Percentiles rank a stretch among this genome's conserved stretches.
Evolutionary conservation across 2,329 filamentous ascomycete genomes (phyloP).

Genomic region (Monosporascus sp.): DNA sequence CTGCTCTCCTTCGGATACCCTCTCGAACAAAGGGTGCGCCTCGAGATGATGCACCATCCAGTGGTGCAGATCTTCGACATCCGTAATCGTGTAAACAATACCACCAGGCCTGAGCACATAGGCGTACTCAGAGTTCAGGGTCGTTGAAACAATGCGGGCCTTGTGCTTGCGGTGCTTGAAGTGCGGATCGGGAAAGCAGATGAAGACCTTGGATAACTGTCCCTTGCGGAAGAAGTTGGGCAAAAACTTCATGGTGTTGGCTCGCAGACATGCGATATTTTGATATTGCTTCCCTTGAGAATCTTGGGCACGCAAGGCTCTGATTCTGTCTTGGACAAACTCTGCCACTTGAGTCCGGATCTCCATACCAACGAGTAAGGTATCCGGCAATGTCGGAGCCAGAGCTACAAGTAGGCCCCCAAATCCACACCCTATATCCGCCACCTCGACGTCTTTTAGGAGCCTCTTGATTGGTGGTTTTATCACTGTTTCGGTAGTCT

Average conservation of each 20-base stretch:
- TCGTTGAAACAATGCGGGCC: conserved; percentile 84
- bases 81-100: conserved; percentile 91
- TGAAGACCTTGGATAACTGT: conserved; percentile 87
- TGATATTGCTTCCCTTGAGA: conserved; percentile 57
- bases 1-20: conserved; percentile 62
- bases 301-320: conserved; percentile 68
- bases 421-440: conserved; percentile 96
- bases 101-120: conserved; percentile 80
- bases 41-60: conserved; percentile 92
- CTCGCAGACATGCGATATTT: conserved; percentile 83
- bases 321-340: conserved; percentile 84
- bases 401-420: conserved; percentile 86
- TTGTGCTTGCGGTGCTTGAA: conserved; percentile 98
- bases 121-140: conserved; percentile 88
- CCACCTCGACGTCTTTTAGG: conserved; percentile 75
- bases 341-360: conserved; percentile 87
- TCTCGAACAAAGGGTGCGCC: conserved; percentile 71
- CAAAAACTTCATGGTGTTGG: conserved; percentile 99
- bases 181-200: conserved; percentile 97
- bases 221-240: conserved; percentile 86
- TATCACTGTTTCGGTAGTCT: conserved; percentile 7
- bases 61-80: conserved; percentile 86
- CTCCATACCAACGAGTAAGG: conserved; percentile 83
- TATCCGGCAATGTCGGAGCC: conserved; percentile 73
- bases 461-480: conserved; percentile 32